phyloP scores from a whole-genome alignment of 1,139 yeast genomes.

The Nakaseomyces bracarensis region DNA sequence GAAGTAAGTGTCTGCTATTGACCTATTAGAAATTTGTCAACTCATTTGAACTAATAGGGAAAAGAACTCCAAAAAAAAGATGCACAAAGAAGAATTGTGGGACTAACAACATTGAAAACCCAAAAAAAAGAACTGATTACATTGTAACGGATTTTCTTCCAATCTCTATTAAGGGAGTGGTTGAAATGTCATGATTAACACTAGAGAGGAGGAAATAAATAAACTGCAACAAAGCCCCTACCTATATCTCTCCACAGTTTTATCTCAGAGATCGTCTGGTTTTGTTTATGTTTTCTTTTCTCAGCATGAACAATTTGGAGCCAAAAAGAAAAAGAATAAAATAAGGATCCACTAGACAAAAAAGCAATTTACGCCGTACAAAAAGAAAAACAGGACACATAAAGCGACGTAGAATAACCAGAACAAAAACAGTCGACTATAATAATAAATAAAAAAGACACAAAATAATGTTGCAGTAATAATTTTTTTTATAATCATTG shows the following conservation, averaged over 20 bases:
- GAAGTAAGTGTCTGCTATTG: not conserved
- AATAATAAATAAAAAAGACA: no score
- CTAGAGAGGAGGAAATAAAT: not conserved
- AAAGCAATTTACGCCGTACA: conserved; percentile 2
- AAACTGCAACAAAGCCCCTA: no score
- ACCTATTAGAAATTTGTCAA: not conserved
- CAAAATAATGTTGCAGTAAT: no score
- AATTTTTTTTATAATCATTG: no score
- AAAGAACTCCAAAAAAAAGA: not conserved
- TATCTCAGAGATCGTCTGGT: no score
- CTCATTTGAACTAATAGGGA: not conserved
- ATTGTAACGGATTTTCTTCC: not conserved
- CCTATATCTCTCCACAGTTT: no score
- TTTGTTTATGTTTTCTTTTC: no score
- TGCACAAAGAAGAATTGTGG: not conserved
- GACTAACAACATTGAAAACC: not conserved
- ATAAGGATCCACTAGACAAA: not conserved
- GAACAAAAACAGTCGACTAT: not conserved
- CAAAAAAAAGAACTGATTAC: not conserved
- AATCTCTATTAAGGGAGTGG: not conserved
- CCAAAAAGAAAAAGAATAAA: not conserved
- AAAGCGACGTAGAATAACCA: not conserved
- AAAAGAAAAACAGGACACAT: not conserved
- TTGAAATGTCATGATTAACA: conserved; percentile 4
- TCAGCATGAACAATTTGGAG: no score